Evolutionary conservation across 805 yeast genomes (phyloP).

Genomic region (Komagataella pseudopastoris): DNA sequence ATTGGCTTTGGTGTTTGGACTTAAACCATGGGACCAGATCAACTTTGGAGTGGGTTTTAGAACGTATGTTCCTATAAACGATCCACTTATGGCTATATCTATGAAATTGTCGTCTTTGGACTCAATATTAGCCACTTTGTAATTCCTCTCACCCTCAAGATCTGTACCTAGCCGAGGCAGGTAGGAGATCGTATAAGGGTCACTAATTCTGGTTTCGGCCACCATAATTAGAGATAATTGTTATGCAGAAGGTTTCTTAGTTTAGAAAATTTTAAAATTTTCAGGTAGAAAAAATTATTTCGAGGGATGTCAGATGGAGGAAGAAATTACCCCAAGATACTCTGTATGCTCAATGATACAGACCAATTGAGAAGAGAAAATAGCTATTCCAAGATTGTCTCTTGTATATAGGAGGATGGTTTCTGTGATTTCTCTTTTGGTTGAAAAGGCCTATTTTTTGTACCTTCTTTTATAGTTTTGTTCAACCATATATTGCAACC

Average conservation of each 20-base stretch:
- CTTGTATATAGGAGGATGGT: neutral
- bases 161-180: constrained; percentile 17
- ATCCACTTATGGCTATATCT: constrained; percentile 41
- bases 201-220: constrained; percentile 3
- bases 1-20: constrained; percentile 31
- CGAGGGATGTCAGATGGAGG: neutral
- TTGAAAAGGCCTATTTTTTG: too few species aligned
- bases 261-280: neutral
- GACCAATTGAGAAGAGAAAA: too few species aligned
- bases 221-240: neutral
- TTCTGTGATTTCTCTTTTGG: neutral
- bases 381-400: neutral
- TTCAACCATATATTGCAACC: neutral
- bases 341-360: too few species aligned
- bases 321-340: too few species aligned
- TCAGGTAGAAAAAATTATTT: neutral
- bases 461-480: neutral
- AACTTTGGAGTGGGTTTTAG: constrained; percentile 45
- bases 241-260: neutral
- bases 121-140: constrained; percentile 12
- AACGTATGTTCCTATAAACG: constrained; percentile 35
- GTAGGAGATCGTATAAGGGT: constrained; percentile 18
- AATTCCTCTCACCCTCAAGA: constrained; percentile 8
- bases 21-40: constrained; percentile 39
- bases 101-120: constrained; percentile 20